Evolutionary conservation across 345 rosid genomes (phyloP).

Genomic region (Populus nigra): DNA sequence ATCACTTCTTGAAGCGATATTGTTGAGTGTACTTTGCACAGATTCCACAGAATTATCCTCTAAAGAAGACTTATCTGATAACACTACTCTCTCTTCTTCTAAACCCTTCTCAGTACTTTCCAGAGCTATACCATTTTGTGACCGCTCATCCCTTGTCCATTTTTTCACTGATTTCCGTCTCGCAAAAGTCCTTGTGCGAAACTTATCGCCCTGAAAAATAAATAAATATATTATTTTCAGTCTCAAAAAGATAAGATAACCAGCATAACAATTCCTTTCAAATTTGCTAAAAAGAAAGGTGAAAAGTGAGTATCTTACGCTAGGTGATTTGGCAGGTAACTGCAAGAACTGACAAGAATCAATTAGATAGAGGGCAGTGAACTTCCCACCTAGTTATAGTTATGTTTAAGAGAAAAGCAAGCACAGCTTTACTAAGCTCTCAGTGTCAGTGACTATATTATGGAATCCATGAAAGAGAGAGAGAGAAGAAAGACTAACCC

Average conservation of each 20-base stretch:
- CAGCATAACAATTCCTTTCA: not conserved
- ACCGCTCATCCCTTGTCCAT: slow-evolving; percentile 27
- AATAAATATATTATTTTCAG: not conserved
- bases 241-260: not conserved
- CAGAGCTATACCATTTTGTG: slow-evolving; percentile 17
- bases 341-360: not conserved
- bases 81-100: slow-evolving; percentile 22
- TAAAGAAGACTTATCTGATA: slow-evolving; percentile 24
- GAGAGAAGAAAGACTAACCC: slow-evolving; percentile 23
- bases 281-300: not conserved
- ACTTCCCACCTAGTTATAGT: slow-evolving; percentile 13
- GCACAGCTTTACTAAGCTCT: too few species aligned
- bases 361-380: slow-evolving; percentile 10
- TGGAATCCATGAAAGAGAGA: too few species aligned
- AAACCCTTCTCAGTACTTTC: slow-evolving; percentile 11
- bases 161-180: slow-evolving; percentile 53
- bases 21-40: slow-evolving; percentile 17
- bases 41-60: slow-evolving; percentile 28
- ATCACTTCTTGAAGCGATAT: slow-evolving; percentile 51
- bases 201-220: slow-evolving; percentile 30
- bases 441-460: too few species aligned
- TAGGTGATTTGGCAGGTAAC: slow-evolving; percentile 12
- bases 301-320: slow-evolving; percentile 30
- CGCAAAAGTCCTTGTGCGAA: slow-evolving; percentile 29
- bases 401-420: too few species aligned